A percentile compares a stretch with the other conserved stretches of the same genome.
These are phyloP conservation scores for Lactifluus volemus DNA, from an alignment of 768 basidiomycete species.

Conservation along the genomic window DNA sequence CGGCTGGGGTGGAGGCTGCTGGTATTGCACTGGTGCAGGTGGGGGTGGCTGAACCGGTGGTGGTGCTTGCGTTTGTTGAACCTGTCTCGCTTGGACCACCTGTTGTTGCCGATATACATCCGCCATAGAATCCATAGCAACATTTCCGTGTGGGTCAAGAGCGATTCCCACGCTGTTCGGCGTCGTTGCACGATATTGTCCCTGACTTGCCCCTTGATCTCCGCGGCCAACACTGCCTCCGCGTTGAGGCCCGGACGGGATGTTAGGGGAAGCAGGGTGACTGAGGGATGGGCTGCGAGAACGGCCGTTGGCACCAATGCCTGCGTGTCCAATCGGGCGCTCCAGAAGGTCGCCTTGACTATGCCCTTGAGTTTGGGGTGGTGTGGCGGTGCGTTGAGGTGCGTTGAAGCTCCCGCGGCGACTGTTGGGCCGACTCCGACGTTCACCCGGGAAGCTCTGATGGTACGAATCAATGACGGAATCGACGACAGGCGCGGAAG, in stretches of 20 bases:
- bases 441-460: slow-evolving; percentile 84
- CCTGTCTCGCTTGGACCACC: slow-evolving; percentile 15
- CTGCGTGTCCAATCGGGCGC: slow-evolving; percentile 61
- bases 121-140: slow-evolving; percentile 74
- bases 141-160: slow-evolving; percentile 71
- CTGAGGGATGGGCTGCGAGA: slow-evolving; percentile 50
- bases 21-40: slow-evolving; percentile 27
- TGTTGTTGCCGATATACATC: slow-evolving; percentile 30
- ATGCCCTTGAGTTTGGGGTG: slow-evolving; percentile 24
- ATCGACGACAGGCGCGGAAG: slow-evolving; percentile 48
- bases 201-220: slow-evolving; percentile 19
- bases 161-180: slow-evolving; percentile 78
- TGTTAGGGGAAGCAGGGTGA: slow-evolving; percentile 35
- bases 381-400: slow-evolving; percentile 21
- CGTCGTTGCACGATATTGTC: slow-evolving; percentile 49
- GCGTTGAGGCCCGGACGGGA: slow-evolving; percentile 35
- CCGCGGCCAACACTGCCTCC: slow-evolving; percentile 7
- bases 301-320: slow-evolving; percentile 69
- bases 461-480: slow-evolving; percentile 71
- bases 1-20: slow-evolving; percentile 31
- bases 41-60: slow-evolving; percentile 36
- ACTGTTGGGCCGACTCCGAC: slow-evolving; percentile 38
- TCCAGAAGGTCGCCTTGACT: slow-evolving; percentile 25
- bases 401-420: slow-evolving; percentile 27
- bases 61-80: slow-evolving; percentile 17